These are phyloP conservation scores for Porphyrellus cyaneotinctus DNA, from an alignment of 768 basidiomycete species.

Conservation along the genomic window DNA sequence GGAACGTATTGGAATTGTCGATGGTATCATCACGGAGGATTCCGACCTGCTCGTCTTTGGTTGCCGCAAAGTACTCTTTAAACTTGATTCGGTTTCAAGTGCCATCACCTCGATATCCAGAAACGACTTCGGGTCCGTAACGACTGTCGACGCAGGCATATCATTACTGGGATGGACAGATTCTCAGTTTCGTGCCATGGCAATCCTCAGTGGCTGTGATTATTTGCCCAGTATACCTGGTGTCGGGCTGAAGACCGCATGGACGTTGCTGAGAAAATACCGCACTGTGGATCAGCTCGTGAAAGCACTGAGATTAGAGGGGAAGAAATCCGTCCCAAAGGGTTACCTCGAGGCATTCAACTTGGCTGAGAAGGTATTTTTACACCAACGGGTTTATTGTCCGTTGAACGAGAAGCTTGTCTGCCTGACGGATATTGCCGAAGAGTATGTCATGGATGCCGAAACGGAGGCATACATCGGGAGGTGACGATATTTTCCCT, in stretches of 20 bases:
- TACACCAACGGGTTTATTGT: constrained; percentile 90
- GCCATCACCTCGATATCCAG: constrained; percentile 68
- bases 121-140: constrained; percentile 60
- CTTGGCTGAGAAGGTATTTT: constrained; percentile 87
- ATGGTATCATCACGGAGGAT: constrained; percentile 95
- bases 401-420: constrained; percentile 63
- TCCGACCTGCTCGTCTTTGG: constrained; percentile 97
- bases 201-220: constrained; percentile 90
- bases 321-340: constrained; percentile 75
- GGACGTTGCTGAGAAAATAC: constrained; percentile 73
- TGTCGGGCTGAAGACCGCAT: constrained; percentile 92
- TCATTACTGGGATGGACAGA: constrained; percentile 89
- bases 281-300: constrained; percentile 84
- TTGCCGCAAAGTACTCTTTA: constrained; percentile 90
- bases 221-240: constrained; percentile 89
- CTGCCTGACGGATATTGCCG: constrained; percentile 59
- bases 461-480: constrained; percentile 72
- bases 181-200: constrained; percentile 87
- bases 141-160: constrained; percentile 50
- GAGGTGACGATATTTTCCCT: constrained; percentile 36
- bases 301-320: constrained; percentile 70
- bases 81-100: constrained; percentile 67
- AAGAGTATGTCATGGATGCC: constrained; percentile 49
- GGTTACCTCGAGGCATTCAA: constrained; percentile 72
- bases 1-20: constrained; percentile 74